Conservation (phyloP, 2,329 filamentous ascomycete genomes). For the Phyllosticta capitalensis region DNA sequence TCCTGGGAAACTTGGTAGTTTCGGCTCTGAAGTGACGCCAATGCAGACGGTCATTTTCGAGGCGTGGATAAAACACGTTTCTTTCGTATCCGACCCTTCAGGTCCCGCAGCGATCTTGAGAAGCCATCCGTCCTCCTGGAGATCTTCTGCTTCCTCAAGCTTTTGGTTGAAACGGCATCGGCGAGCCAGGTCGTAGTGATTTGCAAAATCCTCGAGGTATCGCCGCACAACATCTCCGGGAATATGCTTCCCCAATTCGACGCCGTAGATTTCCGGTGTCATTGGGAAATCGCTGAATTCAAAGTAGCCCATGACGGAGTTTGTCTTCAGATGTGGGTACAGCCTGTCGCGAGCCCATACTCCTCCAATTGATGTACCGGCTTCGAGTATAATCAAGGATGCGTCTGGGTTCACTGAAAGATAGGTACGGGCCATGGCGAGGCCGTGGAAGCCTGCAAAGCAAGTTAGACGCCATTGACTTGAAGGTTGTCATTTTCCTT, state of each 20-base stretch:
- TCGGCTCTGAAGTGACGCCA: conserved; percentile 50
- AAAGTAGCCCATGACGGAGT: conserved; percentile 31
- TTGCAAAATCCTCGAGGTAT: conserved; percentile 42
- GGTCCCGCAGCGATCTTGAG: conserved; percentile 7
- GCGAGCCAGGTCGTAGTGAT: conserved; percentile 41
- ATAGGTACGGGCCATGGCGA: conserved; percentile 41
- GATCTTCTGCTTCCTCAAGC: conserved; percentile 40
- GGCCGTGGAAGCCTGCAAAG: conserved; percentile 28
- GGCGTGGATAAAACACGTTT: conserved; percentile 17
- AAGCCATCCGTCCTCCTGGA: conserved; percentile 25
- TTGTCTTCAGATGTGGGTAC: conserved; percentile 35
- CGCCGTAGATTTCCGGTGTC: conserved; percentile 14
- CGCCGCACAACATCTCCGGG: conserved; percentile 46
- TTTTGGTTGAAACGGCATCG: conserved; percentile 42
- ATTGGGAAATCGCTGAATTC: conserved; percentile 32
- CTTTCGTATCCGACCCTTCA: not conserved
- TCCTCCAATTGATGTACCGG: conserved; percentile 31
- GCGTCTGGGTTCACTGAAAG: conserved; percentile 33
- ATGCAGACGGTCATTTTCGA: conserved; percentile 52
- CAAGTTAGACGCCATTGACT: not conserved
- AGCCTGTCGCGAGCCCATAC: conserved; percentile 35
- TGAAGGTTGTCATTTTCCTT: not conserved
- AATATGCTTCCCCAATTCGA: conserved; percentile 47
- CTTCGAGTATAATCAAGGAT: conserved; percentile 36
- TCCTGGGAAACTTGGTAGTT: conserved; percentile 43